Conservation (phyloP, 192 early-diverging fungal species). For the Geosiphon pyriformis region DNA sequence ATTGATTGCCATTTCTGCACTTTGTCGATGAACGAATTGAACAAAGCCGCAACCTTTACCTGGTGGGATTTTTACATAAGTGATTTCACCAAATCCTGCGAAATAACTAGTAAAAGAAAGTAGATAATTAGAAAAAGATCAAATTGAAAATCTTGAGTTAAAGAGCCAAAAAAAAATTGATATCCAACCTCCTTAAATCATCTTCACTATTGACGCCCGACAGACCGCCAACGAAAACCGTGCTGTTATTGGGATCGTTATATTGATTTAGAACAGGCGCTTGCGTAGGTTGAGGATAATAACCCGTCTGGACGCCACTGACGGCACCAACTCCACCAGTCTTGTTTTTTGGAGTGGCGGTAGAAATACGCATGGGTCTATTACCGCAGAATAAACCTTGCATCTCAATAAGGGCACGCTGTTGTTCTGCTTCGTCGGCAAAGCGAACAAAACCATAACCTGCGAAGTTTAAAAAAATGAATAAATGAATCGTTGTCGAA, state of each 20-base stretch:
- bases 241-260: slow-evolving; percentile 88
- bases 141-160: neutral
- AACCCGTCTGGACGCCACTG: slow-evolving; percentile 37
- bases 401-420: slow-evolving; percentile 87
- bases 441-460: slow-evolving; percentile 97
- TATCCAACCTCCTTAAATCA: slow-evolving; percentile 54
- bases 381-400: slow-evolving; percentile 77
- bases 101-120: slow-evolving; percentile 63
- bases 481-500: neutral
- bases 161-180: neutral
- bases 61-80: slow-evolving; percentile 89
- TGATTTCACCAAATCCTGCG: slow-evolving; percentile 84
- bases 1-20: slow-evolving; percentile 86
- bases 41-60: slow-evolving; percentile 97
- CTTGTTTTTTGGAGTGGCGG: slow-evolving; percentile 86
- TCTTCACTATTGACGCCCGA: slow-evolving; percentile 78
- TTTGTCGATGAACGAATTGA: slow-evolving; percentile 72
- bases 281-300: slow-evolving; percentile 35
- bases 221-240: slow-evolving; percentile 95
- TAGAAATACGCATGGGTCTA: slow-evolving; percentile 83
- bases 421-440: slow-evolving; percentile 78
- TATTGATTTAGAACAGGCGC: slow-evolving; percentile 35
- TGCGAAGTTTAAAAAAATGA: slow-evolving; percentile 17
- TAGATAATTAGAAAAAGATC: neutral
- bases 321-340: too few species aligned